Conservation (phyloP, 2,329 filamentous ascomycete genomes). For the Colletotrichum cuscutae region DNA sequence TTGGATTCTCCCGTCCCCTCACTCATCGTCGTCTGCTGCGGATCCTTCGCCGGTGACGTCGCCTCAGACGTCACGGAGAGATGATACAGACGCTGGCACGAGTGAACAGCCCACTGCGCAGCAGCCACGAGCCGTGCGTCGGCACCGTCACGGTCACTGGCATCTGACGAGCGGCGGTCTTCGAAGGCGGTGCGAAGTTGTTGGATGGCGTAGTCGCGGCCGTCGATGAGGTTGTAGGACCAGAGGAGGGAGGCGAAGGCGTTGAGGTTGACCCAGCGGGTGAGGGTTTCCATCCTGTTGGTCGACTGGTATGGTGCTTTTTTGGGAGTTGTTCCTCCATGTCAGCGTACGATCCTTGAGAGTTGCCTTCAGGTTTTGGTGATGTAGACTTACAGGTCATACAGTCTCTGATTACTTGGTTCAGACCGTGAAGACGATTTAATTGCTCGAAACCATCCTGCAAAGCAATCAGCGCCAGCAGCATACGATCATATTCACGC, state of each 20-base stretch:
- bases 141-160: neutral
- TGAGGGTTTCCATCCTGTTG: neutral
- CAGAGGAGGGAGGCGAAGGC: constrained; percentile 34
- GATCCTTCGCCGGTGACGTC: neutral
- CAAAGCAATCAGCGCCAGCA: neutral
- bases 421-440: constrained; percentile 17
- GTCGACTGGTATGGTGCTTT: constrained; percentile 4
- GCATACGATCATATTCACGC: no score
- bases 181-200: constrained; percentile 34
- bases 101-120: constrained; percentile 28
- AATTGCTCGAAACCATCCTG: constrained; percentile 31
- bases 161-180: constrained; percentile 24
- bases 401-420: constrained; percentile 1
- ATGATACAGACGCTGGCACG: constrained; percentile 32
- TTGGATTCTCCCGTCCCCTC: neutral
- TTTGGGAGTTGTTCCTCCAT: no score
- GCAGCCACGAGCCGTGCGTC: constrained; percentile 28
- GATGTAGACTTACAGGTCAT: constrained; percentile 22
- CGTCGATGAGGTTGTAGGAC: constrained; percentile 33
- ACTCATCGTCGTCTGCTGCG: no score
- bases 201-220: constrained; percentile 29
- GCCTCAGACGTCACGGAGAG: constrained; percentile 17
- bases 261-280: constrained; percentile 28
- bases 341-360: no score
- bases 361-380: neutral